Base-by-base conservation (phyloP, 1,284 basidiomycete genomes). In the Ustilago tritici region DNA sequence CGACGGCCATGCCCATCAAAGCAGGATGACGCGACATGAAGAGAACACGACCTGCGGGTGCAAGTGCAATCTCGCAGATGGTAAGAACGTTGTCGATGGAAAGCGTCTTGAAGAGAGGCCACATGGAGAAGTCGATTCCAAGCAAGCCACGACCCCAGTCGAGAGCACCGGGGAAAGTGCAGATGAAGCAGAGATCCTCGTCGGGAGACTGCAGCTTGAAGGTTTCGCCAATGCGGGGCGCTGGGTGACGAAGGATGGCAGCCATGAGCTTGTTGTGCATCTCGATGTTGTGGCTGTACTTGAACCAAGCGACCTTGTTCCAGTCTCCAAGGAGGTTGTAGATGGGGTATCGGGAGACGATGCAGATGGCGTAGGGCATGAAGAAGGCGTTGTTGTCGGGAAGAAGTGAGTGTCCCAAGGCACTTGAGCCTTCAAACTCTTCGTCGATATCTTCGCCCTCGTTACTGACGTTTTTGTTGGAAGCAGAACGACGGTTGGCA, bases 21-120 rank as follows among this genome's bases (percentile, higher is more conserved):
- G 94, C 92, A 38, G 95, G 93, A 86, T 96, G 93, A 54, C 93
- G 90, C 34, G 94, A 96, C 85, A 92, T 92, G 88, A 98, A 96
- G 52, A 98, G 88, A 63, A 98, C 88, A 34, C 94, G 91, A 23
- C 96, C 95, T 10, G 94, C 94, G 6, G 94, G 94, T n/a, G 95
- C 91, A 41, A 98, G 89, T 0, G 95, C 95, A 79, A 98, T 92
- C 90, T 98, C 95, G 84, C 94, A 94, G 67, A 95, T 93, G 32
- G 93, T 95, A 66, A 98, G 87, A 71, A 98, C 93, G 83, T 97
- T 95, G 86, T 97, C 95, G 67, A 98, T 90, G 81, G 95, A 95
- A 67, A 98, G 87, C 75, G 93, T 93, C 86, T 96, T 94, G 90
- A 98, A 98, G 61, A 98, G 86, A 0, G 95, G 95, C 95, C 95